Base-by-base conservation (phyloP, 176 grass and related monocot species). In the Carex myosuroides region DNA sequence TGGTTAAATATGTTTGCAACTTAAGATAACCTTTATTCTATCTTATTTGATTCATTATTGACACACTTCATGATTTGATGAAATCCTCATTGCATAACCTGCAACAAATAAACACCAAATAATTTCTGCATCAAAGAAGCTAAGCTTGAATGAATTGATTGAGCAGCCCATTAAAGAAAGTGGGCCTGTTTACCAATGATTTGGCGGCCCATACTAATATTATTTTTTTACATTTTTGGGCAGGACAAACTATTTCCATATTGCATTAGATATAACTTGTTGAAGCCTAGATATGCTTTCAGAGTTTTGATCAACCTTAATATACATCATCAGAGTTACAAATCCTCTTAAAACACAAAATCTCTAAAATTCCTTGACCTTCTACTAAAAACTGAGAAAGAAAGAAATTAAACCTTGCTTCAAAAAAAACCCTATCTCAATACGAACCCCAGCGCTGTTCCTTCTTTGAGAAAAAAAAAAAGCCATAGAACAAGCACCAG, bases 381-480 rank as follows among this genome's bases (percentile, higher is more conserved):
- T 44, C 87, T 87, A 87, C 83, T 86, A 83, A 85, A 84, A 82
- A 88, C 73, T 80, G 84, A 85, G 35, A 85, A 81, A 92, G 77
- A 90, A 68, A 83, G 82, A 85, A 84, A 83, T 46, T 29, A 86
- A 79, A 91, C 30, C 9, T 55, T 18, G 66, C 62, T 42, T 54
- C 8, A 84, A 70, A 37, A 72, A 71, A 57, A 74, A 57, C 16
- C 61, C 78, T 69, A 83, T 82, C 88, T 78, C 82, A 2, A 75
- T 88, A 89, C 60, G 71, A 89, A 80, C 64, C 68, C 65, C 35
- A 84, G 84, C 78, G 84, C 89, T 2, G 89, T 93, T 95, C 91
- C 83, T 91, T 88, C 17, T 55, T 46, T 85, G 64, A 66, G 33
- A 30, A 54, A 5, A 81, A 5, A 81, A 94, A 94, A 93, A 95